Percentiles rank a stretch among this genome's conserved stretches.
These are phyloP conservation scores for Asterella californica DNA, from an alignment of 225 moss, liverwort and hornwort genomes.

Conservation along the genomic window DNA sequence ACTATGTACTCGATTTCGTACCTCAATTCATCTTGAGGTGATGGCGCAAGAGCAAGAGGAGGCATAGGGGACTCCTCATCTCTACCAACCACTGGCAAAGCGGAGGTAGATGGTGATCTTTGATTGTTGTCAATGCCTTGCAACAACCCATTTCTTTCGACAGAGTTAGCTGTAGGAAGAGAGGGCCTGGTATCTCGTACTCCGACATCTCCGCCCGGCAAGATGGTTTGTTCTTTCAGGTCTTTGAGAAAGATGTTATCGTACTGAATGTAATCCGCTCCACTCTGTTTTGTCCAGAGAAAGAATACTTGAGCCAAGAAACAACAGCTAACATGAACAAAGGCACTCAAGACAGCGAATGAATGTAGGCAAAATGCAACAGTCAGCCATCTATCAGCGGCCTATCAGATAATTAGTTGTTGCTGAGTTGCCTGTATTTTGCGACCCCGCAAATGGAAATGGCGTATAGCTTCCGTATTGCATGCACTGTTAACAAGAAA, in stretches of 20 bases:
- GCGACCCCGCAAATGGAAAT: not conserved
- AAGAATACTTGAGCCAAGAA: not conserved
- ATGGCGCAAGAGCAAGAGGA: conserved; percentile 58
- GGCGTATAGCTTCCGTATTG: not conserved
- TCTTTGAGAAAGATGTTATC: conserved; percentile 43
- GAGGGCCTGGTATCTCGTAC: conserved; percentile 15
- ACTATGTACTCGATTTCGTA: too few relatives aligned
- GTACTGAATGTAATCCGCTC: conserved; percentile 56
- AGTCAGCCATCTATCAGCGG: too few relatives aligned
- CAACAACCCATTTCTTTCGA: conserved; percentile 15
- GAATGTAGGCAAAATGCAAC: not conserved
- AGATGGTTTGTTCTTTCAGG: conserved; percentile 35
- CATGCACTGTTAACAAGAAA: not conserved
- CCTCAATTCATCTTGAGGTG: conserved; percentile 53
- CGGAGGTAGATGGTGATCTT: conserved; percentile 45
- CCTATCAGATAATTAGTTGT: not conserved
- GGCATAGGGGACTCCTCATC: conserved; percentile 78
- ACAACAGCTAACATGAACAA: not conserved
- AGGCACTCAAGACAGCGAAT: not conserved
- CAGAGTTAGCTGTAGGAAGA: conserved; percentile 1
- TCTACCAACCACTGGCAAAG: conserved; percentile 48
- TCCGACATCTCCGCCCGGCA: conserved; percentile 28
- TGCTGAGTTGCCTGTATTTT: not conserved
- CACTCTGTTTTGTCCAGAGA: conserved; percentile 43
- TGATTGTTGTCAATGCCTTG: conserved; percentile 28